These are phyloP conservation scores for Pyricularia grisea DNA, from an alignment of 2,329 filamentous ascomycete genomes.

Conservation along the genomic window DNA sequence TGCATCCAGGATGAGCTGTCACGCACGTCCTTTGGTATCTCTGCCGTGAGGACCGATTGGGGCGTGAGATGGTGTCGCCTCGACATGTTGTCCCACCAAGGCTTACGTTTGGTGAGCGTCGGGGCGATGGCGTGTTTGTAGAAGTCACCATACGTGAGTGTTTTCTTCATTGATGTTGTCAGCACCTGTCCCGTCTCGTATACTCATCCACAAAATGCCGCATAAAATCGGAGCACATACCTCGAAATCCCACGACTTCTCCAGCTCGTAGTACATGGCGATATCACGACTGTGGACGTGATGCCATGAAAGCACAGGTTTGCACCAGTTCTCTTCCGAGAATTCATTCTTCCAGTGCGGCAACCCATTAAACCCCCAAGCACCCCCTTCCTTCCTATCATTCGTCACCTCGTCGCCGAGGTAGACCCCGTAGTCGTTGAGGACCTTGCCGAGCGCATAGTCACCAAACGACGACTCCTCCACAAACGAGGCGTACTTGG, in stretches of 20 bases:
- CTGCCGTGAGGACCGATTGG: background rate
- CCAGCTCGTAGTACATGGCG: background rate
- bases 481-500: background rate
- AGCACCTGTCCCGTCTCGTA: background rate
- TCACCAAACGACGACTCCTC: background rate
- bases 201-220: background rate
- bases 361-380: background rate
- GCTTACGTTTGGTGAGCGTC: background rate
- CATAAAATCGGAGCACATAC: background rate
- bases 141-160: background rate
- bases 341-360: background rate
- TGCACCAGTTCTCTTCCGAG: background rate
- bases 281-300: background rate
- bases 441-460: background rate
- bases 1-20: background rate
- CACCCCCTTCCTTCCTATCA: background rate
- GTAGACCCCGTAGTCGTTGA: background rate
- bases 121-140: background rate
- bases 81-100: background rate
- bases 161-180: background rate
- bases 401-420: background rate
- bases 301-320: background rate
- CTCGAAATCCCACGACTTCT: background rate
- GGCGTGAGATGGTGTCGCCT: background rate
- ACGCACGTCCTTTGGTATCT: background rate